These are phyloP conservation scores for Populus hybrid DNA, from an alignment of 441 rosid genomes.

Conservation along the genomic window DNA sequence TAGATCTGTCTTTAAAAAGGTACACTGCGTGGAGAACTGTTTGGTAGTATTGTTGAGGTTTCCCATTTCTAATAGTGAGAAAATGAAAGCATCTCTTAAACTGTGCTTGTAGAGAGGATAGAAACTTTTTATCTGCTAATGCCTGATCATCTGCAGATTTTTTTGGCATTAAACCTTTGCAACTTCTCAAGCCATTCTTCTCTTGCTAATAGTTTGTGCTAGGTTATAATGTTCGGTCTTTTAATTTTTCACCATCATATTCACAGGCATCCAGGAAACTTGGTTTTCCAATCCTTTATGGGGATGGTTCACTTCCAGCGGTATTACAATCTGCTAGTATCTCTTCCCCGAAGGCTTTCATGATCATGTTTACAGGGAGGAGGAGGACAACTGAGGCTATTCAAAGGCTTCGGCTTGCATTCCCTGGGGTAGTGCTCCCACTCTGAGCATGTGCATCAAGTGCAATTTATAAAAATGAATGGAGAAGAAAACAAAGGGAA, in stretches of 20 bases:
- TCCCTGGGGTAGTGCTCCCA: slow-evolving; percentile 54
- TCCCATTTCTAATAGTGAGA: neutral
- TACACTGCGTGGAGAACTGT: neutral
- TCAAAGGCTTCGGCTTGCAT: slow-evolving; percentile 84
- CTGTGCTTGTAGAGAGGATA: neutral
- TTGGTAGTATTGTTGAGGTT: neutral
- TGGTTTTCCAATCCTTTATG: slow-evolving; percentile 84
- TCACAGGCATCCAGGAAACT: slow-evolving; percentile 72
- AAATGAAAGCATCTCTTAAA: neutral
- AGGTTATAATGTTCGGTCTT: neutral
- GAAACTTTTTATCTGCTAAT: neutral
- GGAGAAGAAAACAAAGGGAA: neutral
- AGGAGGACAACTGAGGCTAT: slow-evolving; percentile 80
- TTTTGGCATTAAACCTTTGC: neutral
- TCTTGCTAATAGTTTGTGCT: neutral
- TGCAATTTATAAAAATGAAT: neutral
- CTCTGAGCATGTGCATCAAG: slow-evolving; percentile 4
- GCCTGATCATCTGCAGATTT: neutral
- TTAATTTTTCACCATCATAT: neutral
- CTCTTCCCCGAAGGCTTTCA: slow-evolving; percentile 82
- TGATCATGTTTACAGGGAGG: slow-evolving; percentile 87
- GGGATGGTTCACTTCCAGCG: slow-evolving; percentile 85
- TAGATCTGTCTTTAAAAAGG: neutral
- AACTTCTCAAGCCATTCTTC: neutral
- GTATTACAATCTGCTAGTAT: slow-evolving; percentile 89